These are phyloP conservation scores for Oropetium thomaeum DNA, from an alignment of 176 grass and related monocot species.

Conservation along the genomic window DNA sequence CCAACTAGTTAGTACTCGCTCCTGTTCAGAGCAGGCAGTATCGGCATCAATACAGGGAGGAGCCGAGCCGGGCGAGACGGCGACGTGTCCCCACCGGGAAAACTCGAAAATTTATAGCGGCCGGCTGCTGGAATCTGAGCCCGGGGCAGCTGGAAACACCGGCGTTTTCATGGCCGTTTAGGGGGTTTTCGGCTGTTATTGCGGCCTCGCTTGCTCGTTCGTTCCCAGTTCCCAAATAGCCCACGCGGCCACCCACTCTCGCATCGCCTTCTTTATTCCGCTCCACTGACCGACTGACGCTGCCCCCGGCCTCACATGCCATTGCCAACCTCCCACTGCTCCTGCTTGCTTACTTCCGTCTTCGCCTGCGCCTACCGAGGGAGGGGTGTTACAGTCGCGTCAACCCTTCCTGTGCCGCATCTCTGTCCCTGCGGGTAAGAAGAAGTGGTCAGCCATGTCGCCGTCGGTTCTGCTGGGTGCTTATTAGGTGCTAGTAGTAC, in stretches of 20 bases:
- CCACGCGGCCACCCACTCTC: not conserved
- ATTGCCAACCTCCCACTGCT: constrained; percentile 39
- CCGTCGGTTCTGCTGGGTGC: not conserved
- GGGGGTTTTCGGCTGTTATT: not conserved
- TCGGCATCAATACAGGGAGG: not conserved
- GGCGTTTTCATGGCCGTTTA: not conserved
- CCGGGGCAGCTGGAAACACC: not conserved
- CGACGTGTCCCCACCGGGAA: not conserved
- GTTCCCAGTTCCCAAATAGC: not conserved
- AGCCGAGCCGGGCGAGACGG: not conserved
- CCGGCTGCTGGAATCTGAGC: not conserved
- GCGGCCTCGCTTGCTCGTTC: not conserved
- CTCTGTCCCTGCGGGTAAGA: not conserved
- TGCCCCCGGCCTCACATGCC: constrained; percentile 30
- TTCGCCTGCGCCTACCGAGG: too few species aligned
- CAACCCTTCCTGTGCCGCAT: constrained; percentile 4
- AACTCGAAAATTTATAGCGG: constrained; percentile 14
- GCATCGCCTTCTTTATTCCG: constrained; percentile 43
- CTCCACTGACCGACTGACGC: not conserved
- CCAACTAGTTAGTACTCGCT: not conserved
- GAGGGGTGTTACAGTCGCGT: too few species aligned
- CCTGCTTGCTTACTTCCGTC: not conserved
- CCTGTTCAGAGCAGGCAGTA: not conserved
- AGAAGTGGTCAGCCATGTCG: not conserved
- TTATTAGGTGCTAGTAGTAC: too few species aligned